phyloP scores from a whole-genome alignment of 805 yeast genomes.

The Yarrowia osloensis region DNA sequence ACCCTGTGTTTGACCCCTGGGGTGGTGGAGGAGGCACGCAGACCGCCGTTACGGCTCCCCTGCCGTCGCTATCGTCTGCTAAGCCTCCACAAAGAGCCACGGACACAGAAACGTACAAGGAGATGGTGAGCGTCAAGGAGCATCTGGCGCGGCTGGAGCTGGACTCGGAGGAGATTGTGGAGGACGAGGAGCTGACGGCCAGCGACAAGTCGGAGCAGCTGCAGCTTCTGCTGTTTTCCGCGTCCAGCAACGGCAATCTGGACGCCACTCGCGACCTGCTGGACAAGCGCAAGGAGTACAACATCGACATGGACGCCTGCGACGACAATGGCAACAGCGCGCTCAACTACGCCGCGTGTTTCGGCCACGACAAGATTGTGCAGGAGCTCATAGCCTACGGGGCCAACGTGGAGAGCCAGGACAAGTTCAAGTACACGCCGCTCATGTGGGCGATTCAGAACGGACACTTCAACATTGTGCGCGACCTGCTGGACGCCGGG shows the following conservation, averaged over 20 bases:
- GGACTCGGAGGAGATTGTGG: slow-evolving; percentile 30
- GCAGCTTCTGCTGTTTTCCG: slow-evolving; percentile 41
- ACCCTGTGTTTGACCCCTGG: slow-evolving; percentile 31
- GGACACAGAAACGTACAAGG: slow-evolving; percentile 2
- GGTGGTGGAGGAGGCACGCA: neutral
- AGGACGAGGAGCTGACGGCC: slow-evolving; percentile 32
- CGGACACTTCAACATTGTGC: slow-evolving; percentile 56
- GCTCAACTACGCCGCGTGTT: slow-evolving; percentile 46
- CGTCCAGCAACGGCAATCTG: slow-evolving; percentile 44
- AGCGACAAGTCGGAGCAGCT: slow-evolving; percentile 36
- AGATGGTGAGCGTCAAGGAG: slow-evolving; percentile 14
- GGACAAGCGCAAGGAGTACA: slow-evolving; percentile 35
- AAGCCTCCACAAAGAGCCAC: neutral
- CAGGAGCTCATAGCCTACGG: slow-evolving; percentile 42
- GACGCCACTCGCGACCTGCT: slow-evolving; percentile 40
- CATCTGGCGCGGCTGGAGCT: slow-evolving; percentile 7
- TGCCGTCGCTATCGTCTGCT: neutral
- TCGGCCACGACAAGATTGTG: slow-evolving; percentile 45
- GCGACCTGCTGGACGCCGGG: slow-evolving; percentile 58
- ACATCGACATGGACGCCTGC: slow-evolving; percentile 41
- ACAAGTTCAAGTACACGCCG: slow-evolving; percentile 51
- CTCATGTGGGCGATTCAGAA: slow-evolving; percentile 84
- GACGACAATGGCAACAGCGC: slow-evolving; percentile 47
- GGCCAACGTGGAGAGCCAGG: slow-evolving; percentile 45
- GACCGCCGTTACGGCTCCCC: neutral